A percentile compares a stretch with the other conserved stretches of the same genome.
Conservation (phyloP, 345 rosid genomes). For the Hevea brasiliensis region DNA sequence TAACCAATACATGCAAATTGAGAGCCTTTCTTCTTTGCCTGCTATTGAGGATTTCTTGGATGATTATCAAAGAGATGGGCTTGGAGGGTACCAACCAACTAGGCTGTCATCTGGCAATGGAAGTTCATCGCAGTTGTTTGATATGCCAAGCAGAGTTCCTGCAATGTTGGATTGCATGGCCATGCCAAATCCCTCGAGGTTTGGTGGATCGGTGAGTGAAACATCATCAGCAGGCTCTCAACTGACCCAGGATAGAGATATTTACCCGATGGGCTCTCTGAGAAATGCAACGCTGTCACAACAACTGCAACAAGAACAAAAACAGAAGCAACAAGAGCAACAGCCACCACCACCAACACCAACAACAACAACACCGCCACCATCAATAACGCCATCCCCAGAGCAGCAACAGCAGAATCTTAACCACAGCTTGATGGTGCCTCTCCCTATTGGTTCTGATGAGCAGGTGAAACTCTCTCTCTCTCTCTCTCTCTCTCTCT, state of each 20-base stretch:
- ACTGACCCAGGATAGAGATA: constrained; percentile 32
- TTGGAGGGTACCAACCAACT: constrained; percentile 25
- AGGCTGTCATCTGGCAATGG: constrained; percentile 28
- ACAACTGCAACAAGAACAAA: constrained; percentile 44
- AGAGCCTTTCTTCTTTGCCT: constrained; percentile 48
- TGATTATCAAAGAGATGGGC: constrained; percentile 44
- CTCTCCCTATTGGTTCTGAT: constrained; percentile 46
- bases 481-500: not conserved
- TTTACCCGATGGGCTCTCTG: constrained; percentile 28
- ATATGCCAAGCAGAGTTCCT: constrained; percentile 19
- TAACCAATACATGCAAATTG: constrained; percentile 49
- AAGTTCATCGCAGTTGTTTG: constrained; percentile 28
- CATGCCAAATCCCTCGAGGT: constrained; percentile 28
- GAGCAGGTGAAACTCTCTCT: constrained; percentile 45
- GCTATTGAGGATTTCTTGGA: constrained; percentile 54
- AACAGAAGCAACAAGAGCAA: constrained; percentile 23
- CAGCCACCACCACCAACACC: constrained; percentile 10
- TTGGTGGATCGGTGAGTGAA: constrained; percentile 29
- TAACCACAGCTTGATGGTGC: constrained; percentile 40
- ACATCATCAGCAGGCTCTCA: constrained; percentile 28
- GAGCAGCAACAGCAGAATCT: constrained; percentile 34
- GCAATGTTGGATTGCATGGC: constrained; percentile 36
- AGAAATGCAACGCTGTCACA: constrained; percentile 39
- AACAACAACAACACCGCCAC: not conserved
- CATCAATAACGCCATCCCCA: not conserved